phyloP scores from a whole-genome alignment of 768 basidiomycete species.

The Rhizopogon roseolus region DNA sequence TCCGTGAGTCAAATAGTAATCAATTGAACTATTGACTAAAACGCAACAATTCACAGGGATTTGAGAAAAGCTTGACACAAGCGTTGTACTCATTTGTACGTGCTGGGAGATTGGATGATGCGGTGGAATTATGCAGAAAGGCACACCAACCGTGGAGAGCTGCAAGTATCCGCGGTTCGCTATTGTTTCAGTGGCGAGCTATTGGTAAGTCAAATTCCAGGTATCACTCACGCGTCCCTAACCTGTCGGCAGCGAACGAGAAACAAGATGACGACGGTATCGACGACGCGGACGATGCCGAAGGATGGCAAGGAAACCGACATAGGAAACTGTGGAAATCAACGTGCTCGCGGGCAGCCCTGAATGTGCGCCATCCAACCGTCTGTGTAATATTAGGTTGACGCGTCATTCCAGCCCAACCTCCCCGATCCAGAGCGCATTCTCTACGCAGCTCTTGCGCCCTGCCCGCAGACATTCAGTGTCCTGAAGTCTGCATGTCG shows the following conservation, averaged over 20 bases:
- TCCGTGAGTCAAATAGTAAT: slow-evolving; percentile 43
- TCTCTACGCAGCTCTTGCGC: slow-evolving; percentile 82
- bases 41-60: slow-evolving; percentile 46
- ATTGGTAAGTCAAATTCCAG: slow-evolving; percentile 46
- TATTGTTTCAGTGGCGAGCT: slow-evolving; percentile 70
- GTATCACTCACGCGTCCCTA: slow-evolving; percentile 19
- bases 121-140: slow-evolving; percentile 73
- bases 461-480: slow-evolving; percentile 58
- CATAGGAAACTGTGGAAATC: slow-evolving; percentile 84
- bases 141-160: slow-evolving; percentile 92
- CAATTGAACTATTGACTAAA: background rate
- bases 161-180: slow-evolving; percentile 80
- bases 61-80: slow-evolving; percentile 74
- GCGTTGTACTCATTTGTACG: slow-evolving; percentile 79
- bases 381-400: background rate
- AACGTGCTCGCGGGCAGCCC: slow-evolving; percentile 73
- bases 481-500: slow-evolving; percentile 71
- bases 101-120: slow-evolving; percentile 81
- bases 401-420: slow-evolving; percentile 33
- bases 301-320: slow-evolving; percentile 70
- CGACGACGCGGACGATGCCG: slow-evolving; percentile 37
- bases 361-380: slow-evolving; percentile 46
- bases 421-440: slow-evolving; percentile 74
- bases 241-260: slow-evolving; percentile 42
- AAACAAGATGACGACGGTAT: slow-evolving; percentile 41